phyloP scores from a whole-genome alignment of 2,329 filamentous ascomycete species.

The Ascochyta koolunga region DNA sequence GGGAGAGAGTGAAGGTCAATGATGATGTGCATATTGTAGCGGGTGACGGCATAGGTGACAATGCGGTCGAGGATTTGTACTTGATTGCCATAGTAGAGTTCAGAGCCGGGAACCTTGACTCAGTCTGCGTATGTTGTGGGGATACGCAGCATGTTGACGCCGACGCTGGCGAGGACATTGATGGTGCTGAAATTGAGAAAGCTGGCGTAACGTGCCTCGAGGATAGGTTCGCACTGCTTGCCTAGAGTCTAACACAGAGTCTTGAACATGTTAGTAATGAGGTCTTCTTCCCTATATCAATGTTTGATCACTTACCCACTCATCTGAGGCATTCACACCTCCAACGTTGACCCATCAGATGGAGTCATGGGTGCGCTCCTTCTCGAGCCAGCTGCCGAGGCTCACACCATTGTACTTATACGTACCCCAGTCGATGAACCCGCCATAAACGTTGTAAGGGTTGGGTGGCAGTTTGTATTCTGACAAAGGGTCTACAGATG shows the following conservation, averaged over 20 bases:
- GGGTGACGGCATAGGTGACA: slow-evolving; percentile 42
- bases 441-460: not conserved
- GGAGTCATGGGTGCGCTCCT: slow-evolving; percentile 34
- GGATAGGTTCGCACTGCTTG: slow-evolving; percentile 30
- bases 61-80: slow-evolving; percentile 33
- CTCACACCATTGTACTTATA: slow-evolving; percentile 23
- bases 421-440: slow-evolving; percentile 15
- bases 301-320: slow-evolving; percentile 24
- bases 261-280: slow-evolving; percentile 24
- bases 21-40: slow-evolving; percentile 46
- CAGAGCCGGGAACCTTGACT: slow-evolving; percentile 40
- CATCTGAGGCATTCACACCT: slow-evolving; percentile 1
- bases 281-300: too few species aligned
- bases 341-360: slow-evolving; percentile 27
- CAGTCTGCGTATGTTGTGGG: slow-evolving; percentile 45
- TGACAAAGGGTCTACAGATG: not conserved
- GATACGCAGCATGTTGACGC: slow-evolving; percentile 44
- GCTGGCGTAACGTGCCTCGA: slow-evolving; percentile 36
- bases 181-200: slow-evolving; percentile 38
- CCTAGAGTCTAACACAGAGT: slow-evolving; percentile 38
- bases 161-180: slow-evolving; percentile 38
- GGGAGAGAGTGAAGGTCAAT: slow-evolving; percentile 40
- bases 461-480: not conserved
- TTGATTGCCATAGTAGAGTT: slow-evolving; percentile 44
- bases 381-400: slow-evolving; percentile 41